Conservation (phyloP, 73 alveolate species). For the Blepharisma japonicum region DNA sequence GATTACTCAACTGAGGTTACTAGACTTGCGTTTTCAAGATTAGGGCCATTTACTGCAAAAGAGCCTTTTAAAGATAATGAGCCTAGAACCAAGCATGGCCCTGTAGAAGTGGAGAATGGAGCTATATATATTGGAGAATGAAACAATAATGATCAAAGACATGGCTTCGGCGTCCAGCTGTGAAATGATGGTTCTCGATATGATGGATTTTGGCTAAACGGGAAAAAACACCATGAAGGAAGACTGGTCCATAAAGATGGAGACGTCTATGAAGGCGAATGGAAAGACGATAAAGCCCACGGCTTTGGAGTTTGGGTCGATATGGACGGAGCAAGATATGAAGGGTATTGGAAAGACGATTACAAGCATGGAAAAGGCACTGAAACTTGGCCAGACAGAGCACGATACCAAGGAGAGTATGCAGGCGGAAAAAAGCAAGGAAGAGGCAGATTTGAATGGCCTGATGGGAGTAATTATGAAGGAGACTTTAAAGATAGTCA, state of each 20-base stretch:
- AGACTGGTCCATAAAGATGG: slow-evolving; percentile 49
- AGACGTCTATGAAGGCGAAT: slow-evolving; percentile 52
- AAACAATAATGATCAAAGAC: slow-evolving; percentile 6
- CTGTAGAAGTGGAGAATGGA: slow-evolving; percentile 46
- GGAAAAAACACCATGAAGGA: slow-evolving; percentile 38
- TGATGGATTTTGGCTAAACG: slow-evolving; percentile 42
- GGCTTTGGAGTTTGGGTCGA: slow-evolving; percentile 68
- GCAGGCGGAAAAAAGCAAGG: slow-evolving; percentile 64
- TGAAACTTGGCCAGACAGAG: slow-evolving; percentile 75
- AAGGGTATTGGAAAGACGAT: slow-evolving; percentile 77
- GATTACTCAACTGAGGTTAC: slow-evolving; percentile 20
- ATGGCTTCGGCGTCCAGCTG: slow-evolving; percentile 7
- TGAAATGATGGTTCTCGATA: slow-evolving; percentile 35
- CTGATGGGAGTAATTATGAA: slow-evolving; percentile 62
- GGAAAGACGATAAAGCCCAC: slow-evolving; percentile 60
- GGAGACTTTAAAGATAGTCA: slow-evolving; percentile 65
- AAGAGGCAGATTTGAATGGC: slow-evolving; percentile 59
- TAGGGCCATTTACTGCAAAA: background rate
- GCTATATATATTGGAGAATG: slow-evolving; percentile 58
- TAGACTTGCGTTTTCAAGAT: background rate
- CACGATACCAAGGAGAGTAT: slow-evolving; percentile 65
- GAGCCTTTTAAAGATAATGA: background rate
- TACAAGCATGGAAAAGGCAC: slow-evolving; percentile 77
- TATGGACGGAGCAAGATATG: slow-evolving; percentile 74
- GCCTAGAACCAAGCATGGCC: slow-evolving; percentile 14